Evolutionary conservation across 2,329 filamentous ascomycete genomes (phyloP).

Genomic region (Plectosphaerella cucumerina): DNA sequence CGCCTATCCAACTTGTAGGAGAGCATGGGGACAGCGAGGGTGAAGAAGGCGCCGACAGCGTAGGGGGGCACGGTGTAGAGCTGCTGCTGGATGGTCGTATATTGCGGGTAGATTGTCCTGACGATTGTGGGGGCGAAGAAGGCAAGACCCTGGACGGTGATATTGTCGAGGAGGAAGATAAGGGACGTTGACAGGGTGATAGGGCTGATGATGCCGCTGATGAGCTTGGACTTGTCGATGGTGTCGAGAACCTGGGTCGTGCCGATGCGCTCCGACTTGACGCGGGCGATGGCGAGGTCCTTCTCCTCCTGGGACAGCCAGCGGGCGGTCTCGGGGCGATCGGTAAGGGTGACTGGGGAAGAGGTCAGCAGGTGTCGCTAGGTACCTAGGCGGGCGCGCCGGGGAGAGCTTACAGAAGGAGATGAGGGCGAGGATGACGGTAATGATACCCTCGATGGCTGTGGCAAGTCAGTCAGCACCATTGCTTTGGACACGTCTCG

Average conservation of each 20-base stretch:
- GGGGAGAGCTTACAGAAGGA: conserved; percentile 33
- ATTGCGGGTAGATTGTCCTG: conserved; percentile 59
- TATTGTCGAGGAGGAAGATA: conserved; percentile 62
- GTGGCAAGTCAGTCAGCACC: too few species aligned
- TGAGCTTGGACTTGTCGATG: conserved; percentile 52
- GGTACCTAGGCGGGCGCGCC: too few species aligned
- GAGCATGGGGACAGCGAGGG: conserved; percentile 52
- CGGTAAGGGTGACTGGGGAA: conserved; percentile 54
- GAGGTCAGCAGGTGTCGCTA: too few species aligned
- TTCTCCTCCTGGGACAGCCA: conserved; percentile 66
- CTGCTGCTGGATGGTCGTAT: conserved; percentile 57
- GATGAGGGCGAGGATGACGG: conserved; percentile 36
- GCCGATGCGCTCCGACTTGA: conserved; percentile 64
- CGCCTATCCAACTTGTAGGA: conserved; percentile 57
- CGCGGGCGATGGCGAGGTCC: conserved; percentile 58
- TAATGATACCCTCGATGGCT: conserved; percentile 18
- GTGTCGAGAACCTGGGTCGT: conserved; percentile 58
- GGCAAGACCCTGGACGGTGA: conserved; percentile 68
- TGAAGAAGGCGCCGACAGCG: conserved; percentile 61
- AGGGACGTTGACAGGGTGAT: conserved; percentile 44
- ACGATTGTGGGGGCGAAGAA: conserved; percentile 73
- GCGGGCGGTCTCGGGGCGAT: conserved; percentile 61
- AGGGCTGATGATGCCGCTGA: conserved; percentile 61
- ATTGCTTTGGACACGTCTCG: too few species aligned
- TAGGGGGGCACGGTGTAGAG: conserved; percentile 69